Base-by-base conservation (phyloP, 495 filamentous ascomycete species). In the Saxophila tyrrhenica region DNA sequence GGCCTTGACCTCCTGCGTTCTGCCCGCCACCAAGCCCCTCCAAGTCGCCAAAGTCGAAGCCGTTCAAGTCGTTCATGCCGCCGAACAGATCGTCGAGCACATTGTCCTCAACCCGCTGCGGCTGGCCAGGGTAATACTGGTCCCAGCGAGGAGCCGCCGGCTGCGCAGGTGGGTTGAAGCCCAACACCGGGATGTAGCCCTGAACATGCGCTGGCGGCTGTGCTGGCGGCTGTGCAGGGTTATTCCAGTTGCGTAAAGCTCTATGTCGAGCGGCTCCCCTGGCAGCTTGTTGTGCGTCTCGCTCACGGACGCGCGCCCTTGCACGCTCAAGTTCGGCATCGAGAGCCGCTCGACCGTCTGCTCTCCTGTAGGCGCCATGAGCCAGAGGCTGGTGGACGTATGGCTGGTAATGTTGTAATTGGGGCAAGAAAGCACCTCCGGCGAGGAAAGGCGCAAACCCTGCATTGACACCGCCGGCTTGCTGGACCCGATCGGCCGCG, bases 401-500 rank as follows among this genome's bases (percentile, higher is more conserved):
- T n/a, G n/a, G n/a, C n/a, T n/a, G n/a, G n/a, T n/a, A n/a, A n/a
- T n/a, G n/a, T n/a, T n/a, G n/a, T n/a, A n/a, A n/a, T n/a, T n/a
- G n/a, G n/a, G n/a, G n/a, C n/a, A n/a, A n/a, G n/a, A n/a, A n/a
- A n/a, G n/a, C n/a, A n/a, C n/a, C n/a, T n/a, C n/a, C n/a, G n/a
- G n/a, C n/a, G n/a, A n/a, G n/a, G n/a, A 16, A 15, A 48, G 3
- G 7, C 24, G 10, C 45, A 48, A 48, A 9, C 3, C 45, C 45
- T 24, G 20, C 45, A 25, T 48, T 3, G 9, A 9, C 45, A 24
- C 21, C 41, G 5, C 8, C 21, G 25, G 5, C 45, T 25, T 8
- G 45, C 20, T 17, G 9, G 13, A 48, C 10, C 24, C 57, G 57
- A n/a, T 52, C 24, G 16, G 35, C 16, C 3, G 58, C 52, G 7